A percentile compares a stretch with the other conserved stretches of the same genome.
Evolutionary conservation across 768 basidiomycete species (phyloP).

Genomic region (Termitomyces sp.): DNA sequence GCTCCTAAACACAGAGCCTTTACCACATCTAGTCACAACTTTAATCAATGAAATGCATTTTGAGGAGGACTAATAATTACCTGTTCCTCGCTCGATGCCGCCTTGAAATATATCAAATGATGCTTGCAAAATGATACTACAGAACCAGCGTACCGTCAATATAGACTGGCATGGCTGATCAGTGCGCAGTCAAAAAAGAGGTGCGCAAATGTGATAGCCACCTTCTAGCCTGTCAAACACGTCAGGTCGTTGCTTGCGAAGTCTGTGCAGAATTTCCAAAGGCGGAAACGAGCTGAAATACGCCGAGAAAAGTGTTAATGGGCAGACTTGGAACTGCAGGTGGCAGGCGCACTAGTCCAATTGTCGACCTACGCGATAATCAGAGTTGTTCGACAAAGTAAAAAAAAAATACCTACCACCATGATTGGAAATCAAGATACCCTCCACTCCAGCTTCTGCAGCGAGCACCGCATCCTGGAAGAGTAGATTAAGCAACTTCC

Average conservation of each 20-base stretch:
- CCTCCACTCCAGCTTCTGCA: slow-evolving; percentile 79
- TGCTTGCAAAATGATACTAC: not conserved
- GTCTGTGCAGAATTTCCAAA: slow-evolving; percentile 70
- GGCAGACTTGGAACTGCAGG: not conserved
- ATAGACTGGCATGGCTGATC: slow-evolving; percentile 51
- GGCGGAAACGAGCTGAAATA: slow-evolving; percentile 65
- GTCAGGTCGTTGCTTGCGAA: slow-evolving; percentile 72
- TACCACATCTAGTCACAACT: slow-evolving; percentile 59
- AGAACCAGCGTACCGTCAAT: slow-evolving; percentile 60
- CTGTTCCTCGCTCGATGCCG: slow-evolving; percentile 75
- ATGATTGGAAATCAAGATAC: slow-evolving; percentile 88
- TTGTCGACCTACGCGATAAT: slow-evolving; percentile 55
- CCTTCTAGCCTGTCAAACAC: slow-evolving; percentile 73
- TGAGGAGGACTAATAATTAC: slow-evolving; percentile 26
- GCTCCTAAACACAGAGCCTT: slow-evolving; percentile 92
- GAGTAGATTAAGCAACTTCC: not conserved
- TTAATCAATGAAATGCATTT: not conserved
- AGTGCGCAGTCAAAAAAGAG: slow-evolving; percentile 4
- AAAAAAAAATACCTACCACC: slow-evolving; percentile 52
- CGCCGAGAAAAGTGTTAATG: not conserved
- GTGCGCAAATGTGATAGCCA: slow-evolving; percentile 15
- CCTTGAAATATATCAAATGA: slow-evolving; percentile 23
- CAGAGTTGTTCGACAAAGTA: not conserved
- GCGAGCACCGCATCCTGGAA: slow-evolving; percentile 82
- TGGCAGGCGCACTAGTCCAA: slow-evolving; percentile 62